Conservation (phyloP, 2,329 filamentous ascomycete genomes). For the Botrytis aclada region DNA sequence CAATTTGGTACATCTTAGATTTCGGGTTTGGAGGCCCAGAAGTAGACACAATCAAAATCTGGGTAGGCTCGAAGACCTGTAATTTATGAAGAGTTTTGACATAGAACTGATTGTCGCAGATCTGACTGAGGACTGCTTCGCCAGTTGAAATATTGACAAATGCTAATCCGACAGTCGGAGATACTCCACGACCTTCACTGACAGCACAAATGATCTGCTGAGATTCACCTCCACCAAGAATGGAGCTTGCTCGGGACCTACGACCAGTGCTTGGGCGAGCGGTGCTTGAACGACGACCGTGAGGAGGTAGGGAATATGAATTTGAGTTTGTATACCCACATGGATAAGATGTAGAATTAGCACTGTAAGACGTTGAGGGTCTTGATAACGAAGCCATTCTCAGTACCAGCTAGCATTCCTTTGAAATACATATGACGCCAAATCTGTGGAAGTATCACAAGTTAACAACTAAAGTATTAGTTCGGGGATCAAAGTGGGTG, state of each 20-base stretch:
- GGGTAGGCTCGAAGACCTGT: conserved; percentile 72
- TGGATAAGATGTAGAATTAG: conserved; percentile 31
- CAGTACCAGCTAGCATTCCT: background rate
- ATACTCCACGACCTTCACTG: conserved; percentile 81
- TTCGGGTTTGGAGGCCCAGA: conserved; percentile 61
- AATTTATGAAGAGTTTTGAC: conserved; percentile 85
- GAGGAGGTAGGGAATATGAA: conserved; percentile 25
- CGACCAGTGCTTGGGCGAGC: conserved; percentile 33
- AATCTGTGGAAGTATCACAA: background rate
- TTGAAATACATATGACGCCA: background rate
- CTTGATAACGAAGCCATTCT: conserved; percentile 26
- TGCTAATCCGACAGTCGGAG: conserved; percentile 78
- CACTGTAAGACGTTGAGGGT: conserved; percentile 32
- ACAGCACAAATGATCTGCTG: conserved; percentile 85
- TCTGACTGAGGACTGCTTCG: conserved; percentile 82
- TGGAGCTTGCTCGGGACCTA: conserved; percentile 33
- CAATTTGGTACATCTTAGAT: conserved; percentile 70
- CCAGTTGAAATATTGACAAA: conserved; percentile 85
- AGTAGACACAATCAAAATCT: conserved; percentile 73
- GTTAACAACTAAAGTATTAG: conserved; percentile 22
- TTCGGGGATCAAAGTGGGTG: conserved; percentile 17
- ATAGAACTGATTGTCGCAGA: conserved; percentile 91
- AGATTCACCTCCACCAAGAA: conserved; percentile 45
- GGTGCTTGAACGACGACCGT: conserved; percentile 32
- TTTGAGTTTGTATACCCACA: conserved; percentile 34